Percentiles rank a stretch among this genome's conserved stretches.
Evolutionary conservation across 2,329 filamentous ascomycete genomes (phyloP).

Genomic region (Pyrenophora tritici-repentis): DNA sequence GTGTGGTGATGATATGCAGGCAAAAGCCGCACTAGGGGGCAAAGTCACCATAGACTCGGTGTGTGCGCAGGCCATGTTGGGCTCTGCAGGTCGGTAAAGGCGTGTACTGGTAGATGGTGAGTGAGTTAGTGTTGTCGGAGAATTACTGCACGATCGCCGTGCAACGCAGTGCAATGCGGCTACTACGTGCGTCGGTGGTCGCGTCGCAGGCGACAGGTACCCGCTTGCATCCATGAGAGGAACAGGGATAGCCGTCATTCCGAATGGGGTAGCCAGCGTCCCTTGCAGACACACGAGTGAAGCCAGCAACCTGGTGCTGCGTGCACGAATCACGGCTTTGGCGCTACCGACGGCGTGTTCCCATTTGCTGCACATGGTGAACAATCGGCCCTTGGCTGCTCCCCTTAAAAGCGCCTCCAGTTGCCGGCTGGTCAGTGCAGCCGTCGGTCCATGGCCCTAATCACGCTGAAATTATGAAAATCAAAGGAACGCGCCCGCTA

Average conservation of each 20-base stretch:
- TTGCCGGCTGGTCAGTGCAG: slow-evolving; percentile 22
- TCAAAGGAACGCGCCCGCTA: slow-evolving; percentile 22
- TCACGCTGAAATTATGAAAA: slow-evolving; percentile 26
- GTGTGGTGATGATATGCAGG: neutral
- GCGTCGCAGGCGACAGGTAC: slow-evolving; percentile 7
- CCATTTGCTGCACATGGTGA: slow-evolving; percentile 17
- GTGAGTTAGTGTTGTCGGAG: neutral
- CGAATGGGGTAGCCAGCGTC: slow-evolving; percentile 8
- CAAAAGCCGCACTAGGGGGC: neutral
- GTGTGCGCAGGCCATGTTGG: neutral
- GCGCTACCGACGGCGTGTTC: slow-evolving; percentile 5
- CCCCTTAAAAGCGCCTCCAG: slow-evolving; percentile 24
- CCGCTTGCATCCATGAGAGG: slow-evolving; percentile 1
- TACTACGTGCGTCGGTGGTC: neutral
- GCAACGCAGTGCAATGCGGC: neutral
- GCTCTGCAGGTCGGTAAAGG: no score
- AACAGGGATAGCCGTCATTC: slow-evolving; percentile 12
- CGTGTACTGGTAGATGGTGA: no score
- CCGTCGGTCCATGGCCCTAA: slow-evolving; percentile 24
- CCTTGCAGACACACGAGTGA: slow-evolving; percentile 22
- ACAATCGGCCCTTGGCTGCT: slow-evolving; percentile 15
- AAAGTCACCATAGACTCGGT: neutral
- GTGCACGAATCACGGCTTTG: slow-evolving; percentile 10
- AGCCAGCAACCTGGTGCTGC: slow-evolving; percentile 3
- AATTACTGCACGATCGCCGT: neutral